Conservation (phyloP, 164 flowering plant genomes). For the Aristolochia fimbriata region DNA sequence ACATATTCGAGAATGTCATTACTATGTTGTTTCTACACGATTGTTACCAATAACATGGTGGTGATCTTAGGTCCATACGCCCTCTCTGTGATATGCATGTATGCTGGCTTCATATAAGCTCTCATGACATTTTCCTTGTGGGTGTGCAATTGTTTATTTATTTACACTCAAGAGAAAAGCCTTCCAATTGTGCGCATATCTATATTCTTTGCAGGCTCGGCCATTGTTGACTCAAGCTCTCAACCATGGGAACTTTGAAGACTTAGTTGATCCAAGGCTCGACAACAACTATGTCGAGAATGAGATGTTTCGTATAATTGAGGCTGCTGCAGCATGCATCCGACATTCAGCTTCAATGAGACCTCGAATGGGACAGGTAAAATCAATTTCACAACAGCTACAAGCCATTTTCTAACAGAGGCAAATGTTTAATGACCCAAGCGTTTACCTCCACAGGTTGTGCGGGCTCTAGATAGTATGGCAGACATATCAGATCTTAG, state of each 20-base stretch:
- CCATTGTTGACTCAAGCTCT: constrained; percentile 67
- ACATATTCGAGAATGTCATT: no score
- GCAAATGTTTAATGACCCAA: background rate
- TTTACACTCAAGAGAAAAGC: background rate
- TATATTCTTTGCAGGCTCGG: constrained; percentile 49
- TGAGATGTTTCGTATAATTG: constrained; percentile 68
- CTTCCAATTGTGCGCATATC: background rate
- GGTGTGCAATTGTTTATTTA: no score
- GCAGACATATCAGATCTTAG: constrained; percentile 37
- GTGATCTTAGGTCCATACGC: no score
- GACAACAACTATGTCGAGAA: constrained; percentile 40
- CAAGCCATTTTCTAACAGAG: background rate
- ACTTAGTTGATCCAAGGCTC: constrained; percentile 63
- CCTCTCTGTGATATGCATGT: no score
- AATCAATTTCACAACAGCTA: no score
- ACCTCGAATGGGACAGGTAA: constrained; percentile 88
- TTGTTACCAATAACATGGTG: no score
- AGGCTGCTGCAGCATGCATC: constrained; percentile 82
- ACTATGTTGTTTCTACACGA: no score
- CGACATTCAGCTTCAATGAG: constrained; percentile 81
- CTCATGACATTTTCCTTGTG: no score
- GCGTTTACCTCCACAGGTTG: constrained; percentile 38
- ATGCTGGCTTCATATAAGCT: no score
- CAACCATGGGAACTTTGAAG: constrained; percentile 37
- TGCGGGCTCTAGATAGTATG: constrained; percentile 52